Evolutionary conservation across 139 green algal species (phyloP).

Genomic region (Ostreobium quekettii): DNA sequence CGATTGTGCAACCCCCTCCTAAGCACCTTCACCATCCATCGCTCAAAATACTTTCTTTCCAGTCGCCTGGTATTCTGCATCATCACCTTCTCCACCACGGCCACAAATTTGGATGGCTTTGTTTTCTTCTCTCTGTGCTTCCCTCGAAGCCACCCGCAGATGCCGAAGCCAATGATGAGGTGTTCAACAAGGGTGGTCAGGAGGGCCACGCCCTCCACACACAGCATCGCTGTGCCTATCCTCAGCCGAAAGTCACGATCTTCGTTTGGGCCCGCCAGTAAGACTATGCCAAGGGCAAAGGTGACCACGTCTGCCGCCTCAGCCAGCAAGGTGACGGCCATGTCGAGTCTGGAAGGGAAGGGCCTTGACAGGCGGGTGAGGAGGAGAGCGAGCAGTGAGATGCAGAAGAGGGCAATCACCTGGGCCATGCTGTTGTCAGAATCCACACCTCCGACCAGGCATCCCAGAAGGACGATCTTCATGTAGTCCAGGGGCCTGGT

Average conservation of each 20-base stretch:
- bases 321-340: slow-evolving; percentile 9
- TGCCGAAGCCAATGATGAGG: neutral
- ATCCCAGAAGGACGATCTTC: slow-evolving; percentile 6
- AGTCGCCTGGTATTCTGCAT: neutral
- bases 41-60: slow-evolving; percentile 18
- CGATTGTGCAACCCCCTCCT: slow-evolving; percentile 15
- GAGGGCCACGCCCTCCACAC: neutral
- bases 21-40: slow-evolving; percentile 14
- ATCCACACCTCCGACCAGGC: slow-evolving; percentile 2
- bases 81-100: neutral
- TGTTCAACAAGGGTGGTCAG: neutral
- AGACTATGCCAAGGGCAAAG: neutral
- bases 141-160: neutral
- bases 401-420: slow-evolving; percentile 5
- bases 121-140: neutral
- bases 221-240: slow-evolving; percentile 3
- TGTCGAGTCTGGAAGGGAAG: neutral
- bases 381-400: neutral
- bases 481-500: neutral
- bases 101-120: neutral
- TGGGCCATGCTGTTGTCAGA: neutral
- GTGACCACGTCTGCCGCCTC: slow-evolving; percentile 5
- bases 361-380: neutral
- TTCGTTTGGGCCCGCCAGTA: slow-evolving; percentile 2
- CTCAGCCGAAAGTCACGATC: neutral